These are phyloP conservation scores for Myrica gale DNA, from an alignment of 306 rosid species.

Conservation along the genomic window DNA sequence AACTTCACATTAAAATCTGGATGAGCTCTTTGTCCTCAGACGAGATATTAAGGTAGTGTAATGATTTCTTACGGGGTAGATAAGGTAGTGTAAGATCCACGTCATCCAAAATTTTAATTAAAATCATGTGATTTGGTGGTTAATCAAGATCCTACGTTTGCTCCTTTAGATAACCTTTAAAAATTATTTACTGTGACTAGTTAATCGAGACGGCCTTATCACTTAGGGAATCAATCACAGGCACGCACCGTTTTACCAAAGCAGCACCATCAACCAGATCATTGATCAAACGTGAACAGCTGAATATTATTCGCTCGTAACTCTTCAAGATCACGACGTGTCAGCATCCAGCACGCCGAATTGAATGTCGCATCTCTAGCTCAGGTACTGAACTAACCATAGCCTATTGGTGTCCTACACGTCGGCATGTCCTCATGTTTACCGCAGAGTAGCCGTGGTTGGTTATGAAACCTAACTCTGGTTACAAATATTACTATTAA, in stretches of 20 bases:
- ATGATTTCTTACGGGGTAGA: no score
- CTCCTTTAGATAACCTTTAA: no score
- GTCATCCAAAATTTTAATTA: no score
- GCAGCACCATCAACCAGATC: not conserved
- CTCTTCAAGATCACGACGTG: not conserved
- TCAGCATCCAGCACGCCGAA: not conserved
- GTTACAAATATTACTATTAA: not conserved
- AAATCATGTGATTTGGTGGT: no score
- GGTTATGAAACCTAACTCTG: not conserved
- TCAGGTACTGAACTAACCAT: not conserved
- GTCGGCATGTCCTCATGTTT: not conserved
- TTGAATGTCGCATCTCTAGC: not conserved
- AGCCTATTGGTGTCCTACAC: not conserved
- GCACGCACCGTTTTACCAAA: not conserved
- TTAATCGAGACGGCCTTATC: no score
- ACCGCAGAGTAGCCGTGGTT: slow-evolving; percentile 19
- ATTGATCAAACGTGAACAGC: no score
- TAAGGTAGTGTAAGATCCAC: no score
- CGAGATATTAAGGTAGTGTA: no score
- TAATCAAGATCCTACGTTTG: no score
- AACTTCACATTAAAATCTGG: no score
- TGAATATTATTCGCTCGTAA: not conserved
- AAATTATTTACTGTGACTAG: no score
- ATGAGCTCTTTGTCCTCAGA: no score
- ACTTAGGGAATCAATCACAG: not conserved